These are phyloP conservation scores for Solanum gandarillasii DNA, from an alignment of 257 asterid species.

Conservation along the genomic window DNA sequence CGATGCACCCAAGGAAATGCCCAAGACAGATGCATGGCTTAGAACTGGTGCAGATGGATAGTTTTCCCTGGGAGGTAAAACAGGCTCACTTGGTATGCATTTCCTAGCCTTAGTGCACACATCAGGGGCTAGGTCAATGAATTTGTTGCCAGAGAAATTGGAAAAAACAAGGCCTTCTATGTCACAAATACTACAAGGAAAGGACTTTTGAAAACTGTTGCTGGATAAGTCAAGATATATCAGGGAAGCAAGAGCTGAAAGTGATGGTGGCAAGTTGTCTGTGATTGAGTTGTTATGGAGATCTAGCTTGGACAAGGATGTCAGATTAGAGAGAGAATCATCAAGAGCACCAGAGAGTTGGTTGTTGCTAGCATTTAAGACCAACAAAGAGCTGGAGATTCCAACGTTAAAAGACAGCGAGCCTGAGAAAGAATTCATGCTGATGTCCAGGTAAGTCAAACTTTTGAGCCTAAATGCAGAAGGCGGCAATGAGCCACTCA, in stretches of 20 bases:
- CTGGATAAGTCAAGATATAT: conserved; percentile 71
- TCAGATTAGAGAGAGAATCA: conserved; percentile 37
- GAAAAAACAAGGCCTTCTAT: conserved; percentile 40
- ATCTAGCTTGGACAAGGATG: conserved; percentile 49
- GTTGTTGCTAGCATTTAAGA: conserved; percentile 58
- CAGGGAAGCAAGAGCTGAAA: conserved; percentile 44
- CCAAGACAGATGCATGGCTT: conserved; percentile 17
- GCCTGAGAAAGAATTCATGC: conserved; percentile 52
- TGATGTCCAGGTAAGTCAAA: conserved; percentile 51
- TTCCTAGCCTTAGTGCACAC: conserved; percentile 24
- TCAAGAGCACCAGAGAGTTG: conserved; percentile 31
- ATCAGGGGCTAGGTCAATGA: conserved; percentile 25
- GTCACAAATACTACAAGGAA: conserved; percentile 64
- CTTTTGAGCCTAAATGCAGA: conserved; percentile 35
- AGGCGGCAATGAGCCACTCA: conserved; percentile 50
- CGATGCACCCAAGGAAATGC: conserved; percentile 15
- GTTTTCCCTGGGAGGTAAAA: not conserved
- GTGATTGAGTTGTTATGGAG: conserved; percentile 50
- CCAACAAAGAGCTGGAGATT: conserved; percentile 33
- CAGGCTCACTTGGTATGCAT: conserved; percentile 20
- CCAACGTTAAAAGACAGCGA: conserved; percentile 13
- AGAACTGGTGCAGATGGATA: conserved; percentile 1
- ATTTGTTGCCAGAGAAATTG: conserved; percentile 61
- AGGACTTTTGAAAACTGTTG: conserved; percentile 36
- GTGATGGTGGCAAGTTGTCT: conserved; percentile 43